These are phyloP conservation scores for Fraxinus velutina DNA, from an alignment of 305 asterid species.

Conservation along the genomic window DNA sequence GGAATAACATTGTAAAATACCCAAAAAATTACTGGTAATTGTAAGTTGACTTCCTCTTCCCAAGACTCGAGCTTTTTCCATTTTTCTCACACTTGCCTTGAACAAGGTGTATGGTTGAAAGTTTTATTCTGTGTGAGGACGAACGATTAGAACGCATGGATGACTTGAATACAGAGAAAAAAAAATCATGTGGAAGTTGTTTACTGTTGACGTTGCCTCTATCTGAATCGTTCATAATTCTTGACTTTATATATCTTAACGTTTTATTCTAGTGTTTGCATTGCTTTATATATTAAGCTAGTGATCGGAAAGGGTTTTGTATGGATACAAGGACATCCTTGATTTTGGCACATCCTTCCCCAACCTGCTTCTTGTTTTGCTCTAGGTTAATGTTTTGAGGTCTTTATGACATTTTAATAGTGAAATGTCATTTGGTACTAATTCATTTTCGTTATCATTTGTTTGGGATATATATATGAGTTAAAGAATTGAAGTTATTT, in stretches of 20 bases:
- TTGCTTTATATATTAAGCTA: constrained; percentile 17
- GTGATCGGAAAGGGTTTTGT: constrained; percentile 4
- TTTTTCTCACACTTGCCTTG: not conserved
- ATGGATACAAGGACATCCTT: constrained; percentile 5
- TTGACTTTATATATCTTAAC: not conserved
- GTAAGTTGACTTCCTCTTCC: constrained; percentile 24
- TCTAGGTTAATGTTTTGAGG: constrained; percentile 19
- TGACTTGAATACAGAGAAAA: not conserved
- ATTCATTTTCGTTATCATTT: not conserved
- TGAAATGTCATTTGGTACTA: not conserved
- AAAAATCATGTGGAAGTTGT: not conserved
- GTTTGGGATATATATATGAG: not conserved
- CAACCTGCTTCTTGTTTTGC: constrained; percentile 3
- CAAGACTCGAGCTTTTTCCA: not conserved
- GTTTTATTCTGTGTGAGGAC: not conserved
- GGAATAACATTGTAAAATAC: constrained; percentile 12
- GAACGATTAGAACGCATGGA: not conserved
- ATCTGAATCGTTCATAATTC: not conserved
- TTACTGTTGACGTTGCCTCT: not conserved
- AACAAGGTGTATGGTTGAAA: constrained; percentile 3
- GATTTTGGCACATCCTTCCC: constrained; percentile 14
- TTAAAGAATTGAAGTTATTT: not conserved
- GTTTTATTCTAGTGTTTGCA: not conserved
- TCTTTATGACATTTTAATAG: not conserved
- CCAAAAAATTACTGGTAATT: constrained; percentile 14